phyloP scores from a whole-genome alignment of 371 early-diverging fungal genomes.

The Zancudomyces culisetae region DNA sequence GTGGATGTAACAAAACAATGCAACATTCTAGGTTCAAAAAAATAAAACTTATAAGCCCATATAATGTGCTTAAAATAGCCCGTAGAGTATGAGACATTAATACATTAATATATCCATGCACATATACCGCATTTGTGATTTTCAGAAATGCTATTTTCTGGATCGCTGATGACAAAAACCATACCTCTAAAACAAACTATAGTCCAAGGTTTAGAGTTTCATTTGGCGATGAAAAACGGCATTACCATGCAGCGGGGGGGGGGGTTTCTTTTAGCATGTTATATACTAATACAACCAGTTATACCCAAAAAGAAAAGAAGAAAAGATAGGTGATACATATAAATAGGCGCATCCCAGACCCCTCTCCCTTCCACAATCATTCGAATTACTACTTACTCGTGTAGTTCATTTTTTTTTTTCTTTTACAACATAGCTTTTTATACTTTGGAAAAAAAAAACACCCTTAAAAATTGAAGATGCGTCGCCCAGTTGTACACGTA shows the following conservation, averaged over 20 bases:
- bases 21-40: no score
- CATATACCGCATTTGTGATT: background rate
- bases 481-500: conserved; percentile 29
- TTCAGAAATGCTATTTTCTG: background rate
- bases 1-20: no score
- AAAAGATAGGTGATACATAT: no score
- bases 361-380: no score
- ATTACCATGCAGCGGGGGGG: background rate
- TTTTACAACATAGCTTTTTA: no score
- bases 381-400: no score
- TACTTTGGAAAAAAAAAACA: no score
- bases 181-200: background rate
- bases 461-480: background rate
- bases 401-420: no score
- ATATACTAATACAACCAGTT: background rate
- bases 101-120: background rate
- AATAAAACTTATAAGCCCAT: no score
- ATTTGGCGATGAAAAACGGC: background rate
- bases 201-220: background rate
- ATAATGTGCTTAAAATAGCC: background rate
- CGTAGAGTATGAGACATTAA: background rate
- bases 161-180: background rate
- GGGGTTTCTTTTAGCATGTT: background rate
- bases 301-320: no score
- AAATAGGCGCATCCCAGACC: no score